Evolutionary conservation across 2,329 filamentous ascomycete genomes (phyloP), one percentile per base, ranked within the genome.

Genomic region (Paraconiothyrium brasiliense): DNA sequence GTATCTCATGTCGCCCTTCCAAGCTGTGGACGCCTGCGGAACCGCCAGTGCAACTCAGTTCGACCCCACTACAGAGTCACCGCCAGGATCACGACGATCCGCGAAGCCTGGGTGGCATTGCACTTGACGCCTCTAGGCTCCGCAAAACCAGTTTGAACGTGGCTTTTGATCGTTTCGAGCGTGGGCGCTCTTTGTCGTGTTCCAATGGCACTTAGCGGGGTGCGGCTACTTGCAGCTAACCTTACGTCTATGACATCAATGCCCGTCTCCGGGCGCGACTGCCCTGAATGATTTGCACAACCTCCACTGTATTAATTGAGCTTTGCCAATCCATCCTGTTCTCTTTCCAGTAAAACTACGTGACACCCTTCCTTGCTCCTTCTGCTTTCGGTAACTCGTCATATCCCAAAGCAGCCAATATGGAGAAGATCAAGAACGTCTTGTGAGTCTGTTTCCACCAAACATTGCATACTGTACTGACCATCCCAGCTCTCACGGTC

Each of bases 401-500:
- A 34, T 20, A 16, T 49, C 24, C 35, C 27, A 30, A 39, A 54
- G 41, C 37, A 43, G 57, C 22, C 67, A 64, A 44, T 59, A 83
- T 83, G 81, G 76, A 82, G 59, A 81, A 81, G 72, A 68, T 83
- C 58, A 82, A 82, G 76, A 77, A 74, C 66, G 71, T 82, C 57
- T 69, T 83, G 79, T 81, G 67, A 66, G 79, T 68, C 24, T 20
- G 34, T 27, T 7, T 47, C 52, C 6, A 54, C 16, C 34, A 22
- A 27, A 20, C 39, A 37, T 20, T 2, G 4, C 10, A 46, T 10
- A 16, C 3, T 22, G 32, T 58, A 41, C 34, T 54, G 16, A 55
- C 54, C 61, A n/a, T 24, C 48, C 60, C 44, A 76, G 71, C 56
- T 70, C 70, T 44, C 67, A 71, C 48, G 71, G 73, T 49, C 66